Conservation (phyloP, 345 rosid genomes). For the Melastoma malabathricum region DNA sequence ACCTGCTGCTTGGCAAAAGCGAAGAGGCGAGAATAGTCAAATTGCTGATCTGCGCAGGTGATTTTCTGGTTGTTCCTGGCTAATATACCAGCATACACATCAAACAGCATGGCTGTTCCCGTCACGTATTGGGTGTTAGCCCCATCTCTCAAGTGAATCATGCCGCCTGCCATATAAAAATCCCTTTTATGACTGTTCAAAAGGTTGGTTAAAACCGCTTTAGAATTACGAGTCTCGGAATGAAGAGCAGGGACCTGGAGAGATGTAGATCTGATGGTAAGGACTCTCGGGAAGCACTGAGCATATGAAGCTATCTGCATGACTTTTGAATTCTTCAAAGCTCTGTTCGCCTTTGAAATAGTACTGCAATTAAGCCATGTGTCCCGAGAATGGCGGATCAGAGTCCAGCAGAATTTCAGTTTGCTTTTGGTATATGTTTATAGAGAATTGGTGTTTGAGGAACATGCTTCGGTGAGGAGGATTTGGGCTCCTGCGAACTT, state of each 20-base stretch:
- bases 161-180: conserved; percentile 31
- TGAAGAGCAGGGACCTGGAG: conserved; percentile 34
- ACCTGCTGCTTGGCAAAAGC: conserved; percentile 67
- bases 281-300: conserved; percentile 63
- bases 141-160: conserved; percentile 74
- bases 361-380: conserved; percentile 21
- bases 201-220: too few species aligned
- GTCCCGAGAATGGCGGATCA: too few species aligned
- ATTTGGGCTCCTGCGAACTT: conserved; percentile 80
- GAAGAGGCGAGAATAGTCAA: conserved; percentile 32
- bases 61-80: conserved; percentile 29
- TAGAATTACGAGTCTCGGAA: background rate
- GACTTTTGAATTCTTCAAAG: conserved; percentile 34
- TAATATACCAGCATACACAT: conserved; percentile 41
- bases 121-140: conserved; percentile 81
- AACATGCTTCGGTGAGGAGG: conserved; percentile 46
- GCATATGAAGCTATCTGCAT: conserved; percentile 68
- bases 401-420: too few species aligned
- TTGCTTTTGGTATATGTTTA: too few species aligned
- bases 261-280: conserved; percentile 37
- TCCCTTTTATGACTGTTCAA: too few species aligned
- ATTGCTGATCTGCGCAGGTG: conserved; percentile 35
- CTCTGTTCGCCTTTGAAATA: conserved; percentile 32
- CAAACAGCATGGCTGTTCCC: conserved; percentile 41
- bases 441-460: too few species aligned